A percentile compares a stretch with the other conserved stretches of the same genome.
Conservation (phyloP, 208 protist genomes). For the Leishmania braziliensis region DNA sequence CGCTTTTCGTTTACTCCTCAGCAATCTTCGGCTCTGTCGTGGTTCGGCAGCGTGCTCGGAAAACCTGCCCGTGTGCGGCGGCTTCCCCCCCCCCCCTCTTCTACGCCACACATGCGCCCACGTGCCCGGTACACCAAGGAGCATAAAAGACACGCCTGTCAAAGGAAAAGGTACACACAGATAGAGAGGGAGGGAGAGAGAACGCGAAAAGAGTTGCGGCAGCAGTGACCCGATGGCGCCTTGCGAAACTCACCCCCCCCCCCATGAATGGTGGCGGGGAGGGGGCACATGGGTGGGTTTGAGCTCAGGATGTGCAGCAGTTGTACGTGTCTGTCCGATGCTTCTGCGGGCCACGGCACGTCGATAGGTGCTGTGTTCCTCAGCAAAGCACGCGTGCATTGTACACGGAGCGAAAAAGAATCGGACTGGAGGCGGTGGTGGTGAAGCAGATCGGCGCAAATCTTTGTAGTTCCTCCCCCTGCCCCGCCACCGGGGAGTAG, state of each 20-base stretch:
- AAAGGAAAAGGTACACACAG: background rate
- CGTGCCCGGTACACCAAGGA: background rate
- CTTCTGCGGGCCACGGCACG: background rate
- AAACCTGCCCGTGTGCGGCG: background rate
- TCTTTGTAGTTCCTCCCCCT: background rate
- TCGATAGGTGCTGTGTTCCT: background rate
- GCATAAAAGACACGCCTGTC: background rate
- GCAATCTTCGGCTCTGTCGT: background rate
- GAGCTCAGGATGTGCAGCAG: background rate
- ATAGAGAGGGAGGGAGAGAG: background rate
- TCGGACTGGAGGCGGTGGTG: background rate
- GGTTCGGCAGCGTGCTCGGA: background rate
- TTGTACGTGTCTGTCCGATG: background rate
- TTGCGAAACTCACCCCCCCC: background rate
- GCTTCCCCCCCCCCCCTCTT: too few species aligned
- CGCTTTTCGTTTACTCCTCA: background rate
- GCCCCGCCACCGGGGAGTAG: background rate
- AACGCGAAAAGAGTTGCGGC: background rate
- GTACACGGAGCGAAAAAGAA: background rate
- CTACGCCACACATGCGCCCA: too few species aligned
- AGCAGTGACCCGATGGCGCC: background rate
- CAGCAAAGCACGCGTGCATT: background rate
- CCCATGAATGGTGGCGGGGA: background rate
- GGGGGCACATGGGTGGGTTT: background rate
- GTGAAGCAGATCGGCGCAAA: background rate